These are phyloP conservation scores for Durotheca rogersii DNA, from an alignment of 495 filamentous ascomycete genomes.

Conservation along the genomic window DNA sequence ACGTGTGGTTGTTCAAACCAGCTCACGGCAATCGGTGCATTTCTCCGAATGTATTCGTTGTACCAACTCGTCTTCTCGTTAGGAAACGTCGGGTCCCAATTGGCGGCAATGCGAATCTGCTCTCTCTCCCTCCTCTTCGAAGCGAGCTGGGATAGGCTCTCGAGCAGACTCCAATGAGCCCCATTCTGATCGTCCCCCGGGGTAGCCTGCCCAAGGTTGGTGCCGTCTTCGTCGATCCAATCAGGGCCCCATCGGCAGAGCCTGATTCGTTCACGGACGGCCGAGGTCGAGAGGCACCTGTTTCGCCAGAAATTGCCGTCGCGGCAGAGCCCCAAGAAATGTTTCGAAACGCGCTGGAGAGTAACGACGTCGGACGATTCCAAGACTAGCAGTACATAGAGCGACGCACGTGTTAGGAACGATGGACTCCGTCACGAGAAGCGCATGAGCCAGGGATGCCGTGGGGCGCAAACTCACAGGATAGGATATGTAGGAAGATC, in stretches of 20 bases:
- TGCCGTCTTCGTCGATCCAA: slow-evolving; percentile 40
- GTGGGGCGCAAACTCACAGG: slow-evolving; percentile 55
- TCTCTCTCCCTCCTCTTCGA: slow-evolving; percentile 42
- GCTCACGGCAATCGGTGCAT: slow-evolving; percentile 68
- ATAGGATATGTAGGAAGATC: slow-evolving; percentile 71
- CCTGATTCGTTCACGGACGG: slow-evolving; percentile 50
- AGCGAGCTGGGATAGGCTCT: slow-evolving; percentile 16
- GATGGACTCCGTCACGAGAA: neutral
- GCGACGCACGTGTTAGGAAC: slow-evolving; percentile 1
- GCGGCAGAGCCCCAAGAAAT: slow-evolving; percentile 65
- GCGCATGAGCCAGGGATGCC: neutral
- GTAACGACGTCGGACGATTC: slow-evolving; percentile 65
- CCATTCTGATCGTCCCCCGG: slow-evolving; percentile 29
- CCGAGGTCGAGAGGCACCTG: slow-evolving; percentile 70
- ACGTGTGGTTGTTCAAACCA: slow-evolving; percentile 68
- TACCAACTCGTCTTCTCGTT: slow-evolving; percentile 75
- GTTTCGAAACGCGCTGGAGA: slow-evolving; percentile 69
- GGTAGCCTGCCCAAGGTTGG: slow-evolving; percentile 41
- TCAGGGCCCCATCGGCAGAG: slow-evolving; percentile 36
- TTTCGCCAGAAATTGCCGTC: slow-evolving; percentile 76
- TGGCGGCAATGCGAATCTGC: slow-evolving; percentile 60
- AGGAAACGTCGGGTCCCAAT: slow-evolving; percentile 80
- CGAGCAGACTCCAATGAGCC: slow-evolving; percentile 20
- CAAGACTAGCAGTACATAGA: slow-evolving; percentile 58
- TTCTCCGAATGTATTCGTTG: slow-evolving; percentile 80